Conservation (phyloP, 192 early-diverging fungal genomes). For the Dimargaris cristalligena region DNA sequence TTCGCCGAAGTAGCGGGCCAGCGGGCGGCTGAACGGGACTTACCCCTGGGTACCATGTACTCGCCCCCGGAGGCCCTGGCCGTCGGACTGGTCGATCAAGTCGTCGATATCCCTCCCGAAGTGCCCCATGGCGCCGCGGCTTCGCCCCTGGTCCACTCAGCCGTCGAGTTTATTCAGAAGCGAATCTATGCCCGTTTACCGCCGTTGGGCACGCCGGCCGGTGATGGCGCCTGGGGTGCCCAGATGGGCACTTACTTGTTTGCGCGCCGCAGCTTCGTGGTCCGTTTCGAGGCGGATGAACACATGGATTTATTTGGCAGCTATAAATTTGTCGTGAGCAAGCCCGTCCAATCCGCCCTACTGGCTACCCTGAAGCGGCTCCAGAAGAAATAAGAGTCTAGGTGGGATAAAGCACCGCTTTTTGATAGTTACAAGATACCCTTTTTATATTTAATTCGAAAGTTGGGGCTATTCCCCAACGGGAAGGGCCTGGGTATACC, state of each 20-base stretch:
- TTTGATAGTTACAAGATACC: no score
- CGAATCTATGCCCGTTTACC: neutral
- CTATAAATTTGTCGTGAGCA: neutral
- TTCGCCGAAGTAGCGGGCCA: constrained; percentile 1
- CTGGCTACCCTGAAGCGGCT: neutral
- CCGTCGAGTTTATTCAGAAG: neutral
- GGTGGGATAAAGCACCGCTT: no score
- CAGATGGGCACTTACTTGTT: neutral
- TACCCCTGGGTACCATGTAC: neutral
- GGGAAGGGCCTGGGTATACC: no score
- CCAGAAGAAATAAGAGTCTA: neutral
- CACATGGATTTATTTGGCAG: neutral
- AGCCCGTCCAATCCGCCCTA: neutral
- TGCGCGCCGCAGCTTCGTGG: neutral
- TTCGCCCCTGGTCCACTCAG: neutral
- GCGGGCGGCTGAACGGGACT: neutral
- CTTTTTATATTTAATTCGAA: no score
- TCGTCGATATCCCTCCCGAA: neutral
- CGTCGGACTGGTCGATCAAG: constrained; percentile 1
- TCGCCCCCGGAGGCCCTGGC: neutral
- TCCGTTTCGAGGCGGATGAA: neutral
- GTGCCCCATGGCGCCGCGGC: neutral
- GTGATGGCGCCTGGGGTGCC: neutral
- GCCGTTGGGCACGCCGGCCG: neutral
- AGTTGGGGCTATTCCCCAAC: no score